A percentile compares a stretch with the other conserved stretches of the same genome.
Evolutionary conservation across 164 flowering plant species (phyloP).

Genomic region (Vitis cinerea): DNA sequence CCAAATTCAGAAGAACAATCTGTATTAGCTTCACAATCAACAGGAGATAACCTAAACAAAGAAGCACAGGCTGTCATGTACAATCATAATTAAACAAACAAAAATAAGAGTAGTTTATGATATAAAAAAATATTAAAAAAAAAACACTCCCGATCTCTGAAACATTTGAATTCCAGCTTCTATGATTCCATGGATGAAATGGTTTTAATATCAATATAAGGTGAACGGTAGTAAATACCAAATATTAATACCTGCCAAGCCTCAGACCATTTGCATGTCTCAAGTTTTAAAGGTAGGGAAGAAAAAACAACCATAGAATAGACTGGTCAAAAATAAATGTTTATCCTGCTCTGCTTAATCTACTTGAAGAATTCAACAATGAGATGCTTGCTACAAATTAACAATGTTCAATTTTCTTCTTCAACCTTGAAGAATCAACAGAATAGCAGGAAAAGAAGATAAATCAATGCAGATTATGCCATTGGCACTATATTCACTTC

Average conservation of each 20-base stretch:
- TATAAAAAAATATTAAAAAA: background rate
- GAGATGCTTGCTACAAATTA: background rate
- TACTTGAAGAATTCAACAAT: background rate
- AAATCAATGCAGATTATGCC: background rate
- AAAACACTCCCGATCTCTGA: background rate
- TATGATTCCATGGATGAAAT: too few relatives aligned
- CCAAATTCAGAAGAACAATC: background rate
- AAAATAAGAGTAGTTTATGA: too few relatives aligned
- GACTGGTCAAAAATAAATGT: background rate
- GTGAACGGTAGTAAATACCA: background rate
- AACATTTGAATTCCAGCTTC: too few relatives aligned
- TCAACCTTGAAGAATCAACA: background rate
- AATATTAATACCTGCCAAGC: background rate
- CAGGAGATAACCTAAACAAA: background rate
- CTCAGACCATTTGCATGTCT: too few relatives aligned
- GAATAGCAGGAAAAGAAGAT: background rate
- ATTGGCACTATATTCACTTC: too few relatives aligned
- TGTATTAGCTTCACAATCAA: slow-evolving; percentile 4
- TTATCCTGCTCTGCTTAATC: background rate
- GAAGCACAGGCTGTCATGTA: background rate
- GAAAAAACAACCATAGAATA: background rate
- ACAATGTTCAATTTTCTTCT: background rate
- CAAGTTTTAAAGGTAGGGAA: too few relatives aligned
- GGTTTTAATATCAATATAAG: too few relatives aligned
- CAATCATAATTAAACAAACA: background rate